Evolutionary conservation across 805 yeast genomes (phyloP).

Genomic region (Yamadazyma paraphyllophila): DNA sequence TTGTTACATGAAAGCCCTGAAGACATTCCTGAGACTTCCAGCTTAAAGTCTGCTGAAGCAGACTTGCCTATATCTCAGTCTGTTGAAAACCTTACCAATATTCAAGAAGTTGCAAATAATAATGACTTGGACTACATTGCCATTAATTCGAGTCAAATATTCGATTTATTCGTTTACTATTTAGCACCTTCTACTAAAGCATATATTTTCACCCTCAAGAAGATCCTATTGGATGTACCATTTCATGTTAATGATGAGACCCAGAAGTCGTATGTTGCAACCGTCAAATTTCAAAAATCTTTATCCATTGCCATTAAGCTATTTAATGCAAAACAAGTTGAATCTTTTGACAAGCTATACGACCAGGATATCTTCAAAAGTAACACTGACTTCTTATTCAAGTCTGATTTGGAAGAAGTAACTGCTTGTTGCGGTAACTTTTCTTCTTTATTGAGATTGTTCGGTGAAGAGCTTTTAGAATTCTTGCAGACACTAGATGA

Average conservation of each 20-base stretch:
- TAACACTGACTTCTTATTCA: conserved; percentile 31
- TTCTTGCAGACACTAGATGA: conserved; percentile 46
- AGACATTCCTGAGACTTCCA: conserved; percentile 14
- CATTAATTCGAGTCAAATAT: conserved; percentile 44
- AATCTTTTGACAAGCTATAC: conserved; percentile 59
- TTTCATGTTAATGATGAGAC: conserved; percentile 38
- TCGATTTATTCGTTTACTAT: conserved; percentile 63
- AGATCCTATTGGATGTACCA: conserved; percentile 58
- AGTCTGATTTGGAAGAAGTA: conserved; percentile 71
- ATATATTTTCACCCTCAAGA: conserved; percentile 59
- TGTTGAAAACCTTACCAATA: conserved; percentile 28
- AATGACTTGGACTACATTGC: conserved; percentile 21
- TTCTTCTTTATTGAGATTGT: conserved; percentile 60
- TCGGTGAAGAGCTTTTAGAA: conserved; percentile 53
- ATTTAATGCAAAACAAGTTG: conserved; percentile 54
- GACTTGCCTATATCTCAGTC: conserved; percentile 22
- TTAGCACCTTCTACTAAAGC: conserved; percentile 74
- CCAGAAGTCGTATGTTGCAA: conserved; percentile 32
- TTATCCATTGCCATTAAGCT: conserved; percentile 51
- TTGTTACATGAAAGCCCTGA: conserved; percentile 36
- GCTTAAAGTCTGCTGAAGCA: conserved; percentile 23
- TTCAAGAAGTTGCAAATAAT: conserved; percentile 15
- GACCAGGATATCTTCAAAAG: conserved; percentile 49
- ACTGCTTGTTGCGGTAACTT: conserved; percentile 85
- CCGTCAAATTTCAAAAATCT: conserved; percentile 46